Evolutionary conservation across 208 protist genomes (phyloP), one percentile per base, ranked within the genome.

Genomic region (Herpetomonas samuelpessoai): DNA sequence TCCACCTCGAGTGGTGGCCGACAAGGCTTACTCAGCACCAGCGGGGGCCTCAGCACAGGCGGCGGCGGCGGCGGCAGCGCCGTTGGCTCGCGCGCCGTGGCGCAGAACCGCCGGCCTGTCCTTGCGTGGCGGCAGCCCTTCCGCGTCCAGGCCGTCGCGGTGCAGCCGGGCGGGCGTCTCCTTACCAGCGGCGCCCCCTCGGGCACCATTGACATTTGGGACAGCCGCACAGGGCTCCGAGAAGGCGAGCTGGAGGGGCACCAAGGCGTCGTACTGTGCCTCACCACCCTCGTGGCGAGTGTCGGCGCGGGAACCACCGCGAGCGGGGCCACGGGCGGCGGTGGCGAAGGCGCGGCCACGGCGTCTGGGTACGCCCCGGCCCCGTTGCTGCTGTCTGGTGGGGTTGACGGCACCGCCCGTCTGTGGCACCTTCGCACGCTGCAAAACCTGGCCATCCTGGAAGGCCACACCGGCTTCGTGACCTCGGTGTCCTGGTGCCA

Each of bases 351-450:
- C 35, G 6, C 14, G 6, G 35, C 35, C 6, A 41, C 35, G 35
- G 35, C 35, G 35, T 14, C 35, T 6, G 35, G 9, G 14, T 22
- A 7, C 18, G 54, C 62, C 12, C 28, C 59, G 31, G 50, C 64
- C 46, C 41, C 60, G 1, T 18, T 67, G 31, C 63, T 85, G 24
- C 62, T 85, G 4, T 77, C 70, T 24, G 68, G 65, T 25, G 48
- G 70, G 28, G 69, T 74, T 1, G 79, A 85, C 58, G 29, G 61
- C 55, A 75, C 70, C 18, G 74, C 68, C 24, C 74, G 70, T 29
- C 49, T 77, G 63, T 85, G 74, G 74, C 61, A 71, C 45, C 44
- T 78, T 46, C 62, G 52, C 12, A 81, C 74, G 62, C 66, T 75
- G 52, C 70, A 85, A 56, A 75, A 52, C 46, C 57, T 62, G 21